A percentile compares a stretch with the other conserved stretches of the same genome.
Conservation (phyloP, 2,329 filamentous ascomycete genomes). For the Colletotrichum nymphaeae region DNA sequence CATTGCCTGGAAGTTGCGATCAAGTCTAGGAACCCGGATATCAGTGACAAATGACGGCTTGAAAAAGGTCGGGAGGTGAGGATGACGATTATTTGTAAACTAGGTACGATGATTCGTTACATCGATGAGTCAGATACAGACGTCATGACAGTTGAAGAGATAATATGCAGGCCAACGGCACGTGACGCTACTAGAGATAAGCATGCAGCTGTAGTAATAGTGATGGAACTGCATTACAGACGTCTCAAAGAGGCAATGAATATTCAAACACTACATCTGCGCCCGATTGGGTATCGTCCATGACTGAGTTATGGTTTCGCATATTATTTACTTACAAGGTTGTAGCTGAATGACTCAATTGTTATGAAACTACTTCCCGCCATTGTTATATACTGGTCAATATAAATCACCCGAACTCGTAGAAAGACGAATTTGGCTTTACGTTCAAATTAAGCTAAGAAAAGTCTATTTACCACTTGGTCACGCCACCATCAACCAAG, state of each 20-base stretch:
- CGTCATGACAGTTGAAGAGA: neutral
- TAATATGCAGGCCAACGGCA: neutral
- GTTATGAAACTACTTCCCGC: no score
- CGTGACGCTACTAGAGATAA: neutral
- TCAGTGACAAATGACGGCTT: no score
- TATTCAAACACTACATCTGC: neutral
- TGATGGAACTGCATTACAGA: neutral
- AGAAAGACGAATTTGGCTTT: no score
- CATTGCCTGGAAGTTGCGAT: neutral
- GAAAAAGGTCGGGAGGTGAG: no score
- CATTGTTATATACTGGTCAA: no score
- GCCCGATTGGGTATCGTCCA: neutral
- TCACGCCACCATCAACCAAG: slow-evolving; percentile 57
- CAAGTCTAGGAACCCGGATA: neutral
- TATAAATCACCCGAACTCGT: no score
- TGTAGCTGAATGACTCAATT: no score
- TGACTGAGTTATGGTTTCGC: neutral
- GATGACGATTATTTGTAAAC: neutral
- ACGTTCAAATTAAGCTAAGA: neutral
- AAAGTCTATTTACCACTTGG: slow-evolving; percentile 46
- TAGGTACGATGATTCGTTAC: neutral
- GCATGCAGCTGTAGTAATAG: neutral
- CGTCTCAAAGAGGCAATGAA: neutral
- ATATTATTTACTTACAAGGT: neutral
- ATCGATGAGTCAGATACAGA: neutral